These are phyloP conservation scores for Drechslerella dactyloides DNA, from an alignment of 2,329 filamentous ascomycete genomes.

Conservation along the genomic window DNA sequence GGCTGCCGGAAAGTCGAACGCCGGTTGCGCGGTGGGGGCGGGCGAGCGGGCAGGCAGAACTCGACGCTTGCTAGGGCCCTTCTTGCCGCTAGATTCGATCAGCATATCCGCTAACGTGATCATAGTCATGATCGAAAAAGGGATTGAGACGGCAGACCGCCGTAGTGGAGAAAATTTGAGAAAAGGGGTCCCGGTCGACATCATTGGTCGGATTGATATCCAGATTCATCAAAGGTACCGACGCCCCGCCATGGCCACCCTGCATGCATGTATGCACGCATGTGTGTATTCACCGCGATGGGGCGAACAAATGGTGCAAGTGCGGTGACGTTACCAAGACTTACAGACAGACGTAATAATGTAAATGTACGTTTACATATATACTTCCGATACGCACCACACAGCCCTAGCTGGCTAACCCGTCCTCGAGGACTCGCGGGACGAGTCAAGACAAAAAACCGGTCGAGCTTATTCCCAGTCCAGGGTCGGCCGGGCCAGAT, in stretches of 20 bases:
- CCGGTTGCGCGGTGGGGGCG: slow-evolving; percentile 4
- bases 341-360: background rate
- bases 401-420: background rate
- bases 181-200: no score
- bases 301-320: no score
- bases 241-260: no score
- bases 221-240: no score
- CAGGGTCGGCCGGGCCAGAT: background rate
- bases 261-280: no score
- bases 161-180: no score
- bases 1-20: slow-evolving; percentile 17
- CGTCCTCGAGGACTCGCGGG: background rate
- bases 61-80: slow-evolving; percentile 17
- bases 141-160: background rate
- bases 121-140: background rate
- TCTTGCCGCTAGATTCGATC: slow-evolving; percentile 5
- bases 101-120: slow-evolving; percentile 2
- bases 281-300: no score
- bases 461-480: background rate
- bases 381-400: background rate
- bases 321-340: background rate
- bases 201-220: no score
- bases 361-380: no score
- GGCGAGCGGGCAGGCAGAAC: slow-evolving; percentile 13
- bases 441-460: background rate